Percentiles rank a stretch among this genome's conserved stretches.
phyloP scores from a whole-genome alignment of 768 basidiomycete genomes.

The Kwoniella dendrophila region DNA sequence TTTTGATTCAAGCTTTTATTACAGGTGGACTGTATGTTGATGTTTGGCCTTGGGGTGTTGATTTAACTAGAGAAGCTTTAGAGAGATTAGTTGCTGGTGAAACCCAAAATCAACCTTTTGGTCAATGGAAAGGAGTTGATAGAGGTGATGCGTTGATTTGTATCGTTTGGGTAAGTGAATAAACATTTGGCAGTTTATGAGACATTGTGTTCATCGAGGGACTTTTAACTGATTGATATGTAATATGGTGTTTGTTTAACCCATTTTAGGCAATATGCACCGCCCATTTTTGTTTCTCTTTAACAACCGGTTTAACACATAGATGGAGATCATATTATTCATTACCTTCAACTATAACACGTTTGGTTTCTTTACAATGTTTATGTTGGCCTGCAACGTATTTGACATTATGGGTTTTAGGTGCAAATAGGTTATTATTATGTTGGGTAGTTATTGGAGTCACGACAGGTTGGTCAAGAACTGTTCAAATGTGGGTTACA shows the following conservation, averaged over 20 bases:
- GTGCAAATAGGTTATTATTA: constrained; percentile 72
- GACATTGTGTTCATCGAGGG: background rate
- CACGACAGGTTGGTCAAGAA: constrained; percentile 69
- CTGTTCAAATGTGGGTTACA: constrained; percentile 92
- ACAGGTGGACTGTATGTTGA: constrained; percentile 36
- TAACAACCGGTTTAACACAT: constrained; percentile 84
- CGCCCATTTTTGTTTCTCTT: constrained; percentile 80
- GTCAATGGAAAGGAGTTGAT: constrained; percentile 18
- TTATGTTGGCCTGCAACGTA: constrained; percentile 97
- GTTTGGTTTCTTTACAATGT: constrained; percentile 86
- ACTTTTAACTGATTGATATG: background rate
- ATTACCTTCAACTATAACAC: constrained; percentile 81
- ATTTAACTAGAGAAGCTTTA: constrained; percentile 38
- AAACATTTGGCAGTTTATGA: background rate
- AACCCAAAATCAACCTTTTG: no score
- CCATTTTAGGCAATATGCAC: constrained; percentile 73
- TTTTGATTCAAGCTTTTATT: constrained; percentile 31
- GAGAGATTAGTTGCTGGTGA: constrained; percentile 31
- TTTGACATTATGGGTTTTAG: constrained; percentile 74
- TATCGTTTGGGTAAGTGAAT: constrained; percentile 51
- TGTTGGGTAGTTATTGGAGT: constrained; percentile 90
- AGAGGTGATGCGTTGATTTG: constrained; percentile 44
- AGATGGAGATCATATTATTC: constrained; percentile 92
- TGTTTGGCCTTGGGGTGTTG: constrained; percentile 47
- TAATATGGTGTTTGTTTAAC: background rate